Conservation (phyloP, 768 basidiomycete species). For the Pleurotus djamor region DNA sequence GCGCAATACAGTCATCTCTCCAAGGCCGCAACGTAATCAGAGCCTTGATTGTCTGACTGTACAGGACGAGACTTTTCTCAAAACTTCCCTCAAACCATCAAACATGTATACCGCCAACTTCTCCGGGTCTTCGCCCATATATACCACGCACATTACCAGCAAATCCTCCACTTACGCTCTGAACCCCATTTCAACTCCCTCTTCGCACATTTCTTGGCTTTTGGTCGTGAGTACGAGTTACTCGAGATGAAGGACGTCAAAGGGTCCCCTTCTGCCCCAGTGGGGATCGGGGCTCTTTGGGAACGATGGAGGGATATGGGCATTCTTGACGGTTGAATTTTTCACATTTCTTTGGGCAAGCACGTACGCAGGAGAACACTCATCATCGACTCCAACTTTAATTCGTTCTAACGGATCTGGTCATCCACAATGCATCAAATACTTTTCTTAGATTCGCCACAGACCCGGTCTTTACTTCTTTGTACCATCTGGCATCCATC, state of each 20-base stretch:
- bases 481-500: not conserved
- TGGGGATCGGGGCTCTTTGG: conserved; percentile 80
- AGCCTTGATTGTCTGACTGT: not conserved
- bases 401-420: conserved; percentile 2
- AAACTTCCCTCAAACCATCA: conserved; percentile 85
- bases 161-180: conserved; percentile 90
- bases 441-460: not conserved
- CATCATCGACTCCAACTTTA: no score
- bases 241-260: conserved; percentile 89
- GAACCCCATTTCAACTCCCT: conserved; percentile 97
- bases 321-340: conserved; percentile 50
- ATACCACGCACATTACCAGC: conserved; percentile 92
- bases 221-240: conserved; percentile 93
- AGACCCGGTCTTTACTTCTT: not conserved
- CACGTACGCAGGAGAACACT: not conserved
- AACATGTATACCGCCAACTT: conserved; percentile 96
- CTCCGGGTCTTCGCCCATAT: conserved; percentile 97
- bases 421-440: conserved; percentile 8
- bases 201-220: conserved; percentile 97
- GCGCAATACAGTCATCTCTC: conserved; percentile 26
- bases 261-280: conserved; percentile 56
- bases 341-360: not conserved
- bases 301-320: conserved; percentile 94
- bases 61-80: conserved; percentile 88
- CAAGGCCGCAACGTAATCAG: conserved; percentile 48